phyloP scores from a whole-genome alignment of 768 basidiomycete species.

The Cubamyces lactineus region DNA sequence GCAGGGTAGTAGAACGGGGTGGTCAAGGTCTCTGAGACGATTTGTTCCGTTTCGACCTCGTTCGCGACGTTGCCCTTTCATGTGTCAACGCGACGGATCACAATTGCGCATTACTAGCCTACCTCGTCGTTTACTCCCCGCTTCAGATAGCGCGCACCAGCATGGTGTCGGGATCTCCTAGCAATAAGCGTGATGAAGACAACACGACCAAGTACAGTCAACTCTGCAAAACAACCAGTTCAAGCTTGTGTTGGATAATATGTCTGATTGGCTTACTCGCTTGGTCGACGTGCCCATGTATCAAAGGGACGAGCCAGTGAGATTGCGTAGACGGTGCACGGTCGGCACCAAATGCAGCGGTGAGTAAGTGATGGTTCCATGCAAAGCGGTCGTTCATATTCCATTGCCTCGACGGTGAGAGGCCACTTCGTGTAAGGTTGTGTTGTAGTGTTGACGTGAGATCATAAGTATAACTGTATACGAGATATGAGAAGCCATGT shows the following conservation, averaged over 20 bases:
- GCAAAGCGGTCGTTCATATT: slow-evolving; percentile 87
- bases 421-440: slow-evolving; percentile 70
- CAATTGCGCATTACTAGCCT: slow-evolving; percentile 6
- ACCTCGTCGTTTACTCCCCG: slow-evolving; percentile 95
- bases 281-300: slow-evolving; percentile 98
- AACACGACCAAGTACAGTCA: slow-evolving; percentile 87
- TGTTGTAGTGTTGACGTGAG: slow-evolving; percentile 94
- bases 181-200: slow-evolving; percentile 96
- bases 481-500: background rate
- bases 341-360: slow-evolving; percentile 59
- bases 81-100: background rate
- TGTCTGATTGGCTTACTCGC: slow-evolving; percentile 71
- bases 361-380: slow-evolving; percentile 93
- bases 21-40: slow-evolving; percentile 87
- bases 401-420: slow-evolving; percentile 51
- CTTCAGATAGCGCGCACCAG: slow-evolving; percentile 92
- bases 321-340: slow-evolving; percentile 50
- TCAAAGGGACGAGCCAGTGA: slow-evolving; percentile 87
- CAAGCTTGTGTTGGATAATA: background rate
- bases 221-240: slow-evolving; percentile 54
- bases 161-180: slow-evolving; percentile 90
- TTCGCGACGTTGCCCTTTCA: slow-evolving; percentile 94
- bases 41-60: slow-evolving; percentile 98
- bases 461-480: slow-evolving; percentile 88
- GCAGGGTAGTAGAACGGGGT: slow-evolving; percentile 86